A percentile compares a stretch with the other conserved stretches of the same genome.
Conservation (phyloP, 2,329 filamentous ascomycete genomes). For the Fusarium phyllophilum region DNA sequence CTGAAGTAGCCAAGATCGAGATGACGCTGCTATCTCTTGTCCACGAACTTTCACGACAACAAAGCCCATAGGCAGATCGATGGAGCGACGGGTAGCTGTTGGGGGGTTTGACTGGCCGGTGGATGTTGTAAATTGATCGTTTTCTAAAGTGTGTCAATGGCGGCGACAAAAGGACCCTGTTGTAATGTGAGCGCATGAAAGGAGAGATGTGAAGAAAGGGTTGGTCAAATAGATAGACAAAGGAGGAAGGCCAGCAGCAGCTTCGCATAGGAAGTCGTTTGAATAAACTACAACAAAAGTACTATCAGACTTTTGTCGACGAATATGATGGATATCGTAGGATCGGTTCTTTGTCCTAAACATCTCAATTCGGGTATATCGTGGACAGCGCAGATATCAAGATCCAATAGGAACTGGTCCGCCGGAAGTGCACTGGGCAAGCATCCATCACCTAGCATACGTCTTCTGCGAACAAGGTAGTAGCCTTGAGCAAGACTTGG, state of each 20-base stretch:
- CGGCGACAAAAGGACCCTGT: background rate
- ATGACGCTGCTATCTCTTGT: background rate
- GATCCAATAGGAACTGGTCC: background rate
- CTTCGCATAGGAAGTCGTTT: background rate
- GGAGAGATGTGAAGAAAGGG: background rate
- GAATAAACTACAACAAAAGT: background rate
- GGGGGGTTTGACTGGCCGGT: background rate
- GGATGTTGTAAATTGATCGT: background rate
- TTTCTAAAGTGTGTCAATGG: background rate
- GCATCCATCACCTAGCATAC: too few species aligned
- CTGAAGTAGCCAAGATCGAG: background rate
- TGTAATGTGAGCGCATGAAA: background rate
- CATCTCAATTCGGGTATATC: background rate
- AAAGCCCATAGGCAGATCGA: background rate
- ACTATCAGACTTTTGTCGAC: too few species aligned
- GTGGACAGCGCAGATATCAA: background rate
- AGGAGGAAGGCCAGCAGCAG: background rate
- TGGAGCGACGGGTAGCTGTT: background rate
- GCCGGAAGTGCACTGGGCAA: background rate
- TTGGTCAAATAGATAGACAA: background rate
- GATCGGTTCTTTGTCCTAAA: background rate
- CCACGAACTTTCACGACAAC: background rate
- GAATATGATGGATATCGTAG: background rate
- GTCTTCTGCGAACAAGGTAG: background rate
- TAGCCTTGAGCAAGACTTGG: background rate